A percentile compares a stretch with the other conserved stretches of the same genome.
phyloP scores from a whole-genome alignment of 768 basidiomycete species.

The Chalciporus piperatus region DNA sequence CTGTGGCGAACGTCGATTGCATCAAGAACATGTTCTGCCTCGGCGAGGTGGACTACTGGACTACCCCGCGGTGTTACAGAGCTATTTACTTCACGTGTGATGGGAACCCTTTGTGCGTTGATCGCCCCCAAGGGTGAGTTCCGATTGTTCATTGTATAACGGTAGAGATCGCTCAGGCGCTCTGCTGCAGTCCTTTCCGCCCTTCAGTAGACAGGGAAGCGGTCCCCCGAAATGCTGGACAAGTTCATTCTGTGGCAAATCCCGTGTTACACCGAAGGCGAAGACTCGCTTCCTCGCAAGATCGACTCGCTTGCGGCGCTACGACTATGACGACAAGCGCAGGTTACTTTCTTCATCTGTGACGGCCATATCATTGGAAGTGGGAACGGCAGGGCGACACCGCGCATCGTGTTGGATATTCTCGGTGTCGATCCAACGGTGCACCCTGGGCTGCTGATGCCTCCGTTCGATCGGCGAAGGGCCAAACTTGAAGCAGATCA shows the following conservation, averaged over 20 bases:
- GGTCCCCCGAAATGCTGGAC: slow-evolving; percentile 84
- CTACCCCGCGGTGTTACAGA: slow-evolving; percentile 77
- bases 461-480: no score
- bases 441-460: no score
- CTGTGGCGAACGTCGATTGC: slow-evolving; percentile 57
- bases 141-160: not conserved
- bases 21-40: slow-evolving; percentile 77
- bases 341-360: slow-evolving; percentile 89
- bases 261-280: slow-evolving; percentile 95
- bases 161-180: slow-evolving; percentile 6
- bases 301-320: slow-evolving; percentile 89
- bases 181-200: slow-evolving; percentile 79
- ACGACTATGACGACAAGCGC: slow-evolving; percentile 92
- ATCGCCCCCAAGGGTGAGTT: slow-evolving; percentile 81
- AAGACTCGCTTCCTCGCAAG: slow-evolving; percentile 87
- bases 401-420: no score
- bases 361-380: slow-evolving; percentile 95
- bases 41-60: slow-evolving; percentile 78
- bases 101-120: slow-evolving; percentile 73
- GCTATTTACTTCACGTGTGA: slow-evolving; percentile 75
- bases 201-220: slow-evolving; percentile 78
- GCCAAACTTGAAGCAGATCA: no score
- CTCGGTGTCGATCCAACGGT: no score
- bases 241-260: slow-evolving; percentile 94
- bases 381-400: no score